Evolutionary conservation across 192 early-diverging fungal genomes (phyloP).

Genomic region (Geranomyces michiganensis): DNA sequence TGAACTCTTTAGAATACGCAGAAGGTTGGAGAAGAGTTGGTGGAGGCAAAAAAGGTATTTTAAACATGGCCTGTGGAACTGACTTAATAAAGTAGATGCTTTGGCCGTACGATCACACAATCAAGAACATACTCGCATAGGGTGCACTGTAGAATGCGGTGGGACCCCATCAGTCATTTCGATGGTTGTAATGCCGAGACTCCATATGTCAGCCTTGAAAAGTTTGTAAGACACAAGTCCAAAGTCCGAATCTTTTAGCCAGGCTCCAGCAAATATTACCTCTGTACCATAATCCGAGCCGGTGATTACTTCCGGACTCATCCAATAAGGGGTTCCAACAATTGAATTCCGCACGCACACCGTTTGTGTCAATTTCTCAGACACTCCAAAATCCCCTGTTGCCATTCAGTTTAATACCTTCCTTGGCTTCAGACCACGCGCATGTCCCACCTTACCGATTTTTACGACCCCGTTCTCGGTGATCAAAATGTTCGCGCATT

Average conservation of each 20-base stretch:
- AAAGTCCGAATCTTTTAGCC: too few species aligned
- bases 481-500: slow-evolving; percentile 47
- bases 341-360: slow-evolving; percentile 29
- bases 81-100: background rate
- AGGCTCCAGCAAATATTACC: background rate
- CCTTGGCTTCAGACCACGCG: too few species aligned
- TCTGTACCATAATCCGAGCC: slow-evolving; percentile 51
- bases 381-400: slow-evolving; percentile 44
- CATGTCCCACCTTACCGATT: slow-evolving; percentile 11
- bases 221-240: too few species aligned
- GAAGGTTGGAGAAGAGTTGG: slow-evolving; percentile 37
- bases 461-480: slow-evolving; percentile 28
- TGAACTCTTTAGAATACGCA: slow-evolving; percentile 26
- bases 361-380: slow-evolving; percentile 42
- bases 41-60: slow-evolving; percentile 49
- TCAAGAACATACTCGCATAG: slow-evolving; percentile 35
- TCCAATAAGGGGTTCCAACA: slow-evolving; percentile 50
- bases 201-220: slow-evolving; percentile 56
- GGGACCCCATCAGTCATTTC: slow-evolving; percentile 63
- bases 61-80: slow-evolving; percentile 46
- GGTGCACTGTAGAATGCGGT: slow-evolving; percentile 50
- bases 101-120: too few species aligned
- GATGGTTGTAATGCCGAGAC: slow-evolving; percentile 61
- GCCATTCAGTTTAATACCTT: background rate
- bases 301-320: slow-evolving; percentile 56